These are phyloP conservation scores for Fallopia convolvulus DNA, from an alignment of 148 eudicot genomes.

Conservation along the genomic window DNA sequence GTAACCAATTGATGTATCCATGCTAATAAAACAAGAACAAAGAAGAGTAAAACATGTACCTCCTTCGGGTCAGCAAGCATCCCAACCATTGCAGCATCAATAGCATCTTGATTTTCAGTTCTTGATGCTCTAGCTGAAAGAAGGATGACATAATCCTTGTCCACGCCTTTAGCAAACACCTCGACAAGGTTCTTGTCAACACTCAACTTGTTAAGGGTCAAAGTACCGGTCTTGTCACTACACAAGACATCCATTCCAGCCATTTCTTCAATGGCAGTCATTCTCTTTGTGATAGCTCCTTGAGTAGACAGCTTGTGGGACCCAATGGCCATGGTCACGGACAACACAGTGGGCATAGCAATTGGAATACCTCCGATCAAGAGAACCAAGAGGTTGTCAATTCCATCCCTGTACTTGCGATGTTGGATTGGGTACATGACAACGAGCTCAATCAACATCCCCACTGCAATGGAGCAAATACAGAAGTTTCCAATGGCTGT, in stretches of 20 bases:
- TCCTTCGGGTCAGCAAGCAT: conserved; percentile 68
- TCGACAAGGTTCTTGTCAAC: conserved; percentile 53
- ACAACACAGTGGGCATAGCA: conserved; percentile 89
- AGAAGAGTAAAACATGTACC: conserved; percentile 20
- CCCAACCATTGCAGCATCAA: conserved; percentile 59
- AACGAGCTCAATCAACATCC: conserved; percentile 59
- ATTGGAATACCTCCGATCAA: conserved; percentile 84
- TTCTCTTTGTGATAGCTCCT: conserved; percentile 36
- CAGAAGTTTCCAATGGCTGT: conserved; percentile 86
- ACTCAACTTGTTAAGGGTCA: conserved; percentile 52
- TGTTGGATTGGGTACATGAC: conserved; percentile 58
- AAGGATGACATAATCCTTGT: conserved; percentile 43
- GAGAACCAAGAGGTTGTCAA: conserved; percentile 66
- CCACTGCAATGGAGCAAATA: conserved; percentile 73
- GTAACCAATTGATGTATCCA: neutral
- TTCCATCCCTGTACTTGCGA: conserved; percentile 54
- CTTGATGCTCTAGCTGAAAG: conserved; percentile 64
- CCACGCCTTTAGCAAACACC: conserved; percentile 53
- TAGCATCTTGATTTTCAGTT: conserved; percentile 30
- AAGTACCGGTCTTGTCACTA: conserved; percentile 65
- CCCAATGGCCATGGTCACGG: conserved; percentile 84
- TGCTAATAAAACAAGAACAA: neutral
- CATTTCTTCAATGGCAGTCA: conserved; percentile 74
- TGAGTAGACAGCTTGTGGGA: conserved; percentile 73
- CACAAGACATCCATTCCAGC: conserved; percentile 71